phyloP scores from a whole-genome alignment of 257 asterid genomes.

The Salvia hispanica region DNA sequence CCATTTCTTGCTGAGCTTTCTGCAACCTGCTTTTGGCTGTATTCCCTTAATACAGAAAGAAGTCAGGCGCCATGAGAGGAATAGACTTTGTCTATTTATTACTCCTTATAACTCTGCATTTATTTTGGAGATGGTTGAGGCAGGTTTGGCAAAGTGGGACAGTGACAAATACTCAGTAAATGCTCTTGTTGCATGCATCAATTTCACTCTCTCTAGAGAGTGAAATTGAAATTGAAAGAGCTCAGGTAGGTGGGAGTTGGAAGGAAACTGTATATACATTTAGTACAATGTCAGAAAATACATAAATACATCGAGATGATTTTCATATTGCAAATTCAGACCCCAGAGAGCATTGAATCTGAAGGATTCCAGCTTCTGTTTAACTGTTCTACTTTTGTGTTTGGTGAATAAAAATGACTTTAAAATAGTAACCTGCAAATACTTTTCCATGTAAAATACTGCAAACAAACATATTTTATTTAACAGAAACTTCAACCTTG shows the following conservation, averaged over 20 bases:
- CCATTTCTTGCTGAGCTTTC: slow-evolving; percentile 37
- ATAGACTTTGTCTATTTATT: slow-evolving; percentile 23
- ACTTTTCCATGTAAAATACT: neutral
- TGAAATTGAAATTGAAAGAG: slow-evolving; percentile 4
- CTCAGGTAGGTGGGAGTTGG: slow-evolving; percentile 48
- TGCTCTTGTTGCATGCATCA: slow-evolving; percentile 25
- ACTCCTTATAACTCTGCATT: slow-evolving; percentile 39
- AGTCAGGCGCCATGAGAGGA: neutral
- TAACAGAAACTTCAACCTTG: neutral
- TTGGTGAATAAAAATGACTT: too few relatives aligned
- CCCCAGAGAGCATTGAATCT: neutral
- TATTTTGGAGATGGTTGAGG: slow-evolving; percentile 37
- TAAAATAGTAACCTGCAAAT: neutral
- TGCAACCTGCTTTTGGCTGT: slow-evolving; percentile 21
- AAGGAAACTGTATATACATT: slow-evolving; percentile 26
- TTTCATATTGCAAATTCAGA: neutral
- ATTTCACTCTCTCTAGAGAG: neutral
- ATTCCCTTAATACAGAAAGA: slow-evolving; percentile 10
- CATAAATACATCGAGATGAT: slow-evolving; percentile 10
- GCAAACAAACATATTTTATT: too few relatives aligned
- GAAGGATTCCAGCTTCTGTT: neutral
- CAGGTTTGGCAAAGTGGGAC: slow-evolving; percentile 37
- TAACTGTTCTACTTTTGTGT: neutral
- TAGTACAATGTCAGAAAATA: slow-evolving; percentile 40
- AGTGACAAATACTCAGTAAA: slow-evolving; percentile 15